A percentile compares a stretch with the other conserved stretches of the same genome.
Conservation (phyloP, 2,329 filamentous ascomycete genomes). For the Aspergillus felis region DNA sequence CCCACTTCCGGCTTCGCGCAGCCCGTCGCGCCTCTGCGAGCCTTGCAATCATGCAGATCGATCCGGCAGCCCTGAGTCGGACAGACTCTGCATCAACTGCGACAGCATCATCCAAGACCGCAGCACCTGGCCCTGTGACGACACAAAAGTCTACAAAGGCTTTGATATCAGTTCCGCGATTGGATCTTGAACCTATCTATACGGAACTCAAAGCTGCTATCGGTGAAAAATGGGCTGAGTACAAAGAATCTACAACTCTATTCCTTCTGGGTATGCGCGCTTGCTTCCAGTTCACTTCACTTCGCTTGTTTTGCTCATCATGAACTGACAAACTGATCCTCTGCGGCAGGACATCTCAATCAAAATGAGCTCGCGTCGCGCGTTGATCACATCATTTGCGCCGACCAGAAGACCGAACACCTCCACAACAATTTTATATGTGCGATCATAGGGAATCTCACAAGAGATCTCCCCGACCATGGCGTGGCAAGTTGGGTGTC, state of each 20-base stretch:
- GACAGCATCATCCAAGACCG: constrained; percentile 28
- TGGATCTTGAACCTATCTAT: constrained; percentile 62
- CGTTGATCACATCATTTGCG: constrained; percentile 53
- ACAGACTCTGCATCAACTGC: constrained; percentile 36
- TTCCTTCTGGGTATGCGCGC: constrained; percentile 54
- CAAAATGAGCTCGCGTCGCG: constrained; percentile 57
- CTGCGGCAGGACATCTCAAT: constrained; percentile 51
- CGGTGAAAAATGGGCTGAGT: constrained; percentile 57
- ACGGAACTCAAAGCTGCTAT: constrained; percentile 57
- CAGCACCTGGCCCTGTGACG: constrained; percentile 25
- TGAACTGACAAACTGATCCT: constrained; percentile 18
- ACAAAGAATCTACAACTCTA: constrained; percentile 55
- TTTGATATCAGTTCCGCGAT: constrained; percentile 53
- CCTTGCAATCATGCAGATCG: constrained; percentile 42
- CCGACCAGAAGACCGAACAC: constrained; percentile 51
- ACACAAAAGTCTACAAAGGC: constrained; percentile 49
- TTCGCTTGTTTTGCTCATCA: constrained; percentile 1
- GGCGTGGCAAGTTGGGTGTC: constrained; percentile 63
- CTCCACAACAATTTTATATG: constrained; percentile 61
- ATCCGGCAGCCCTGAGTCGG: constrained; percentile 43
- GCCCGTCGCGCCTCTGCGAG: constrained; percentile 33
- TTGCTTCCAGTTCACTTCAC: neutral
- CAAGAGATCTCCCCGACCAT: constrained; percentile 58
- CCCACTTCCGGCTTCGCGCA: constrained; percentile 37
- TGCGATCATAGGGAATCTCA: constrained; percentile 56